Percentiles rank a stretch among this genome's conserved stretches.
These are phyloP conservation scores for Graphilbum ipis-grandicollis DNA, from an alignment of 2,329 filamentous ascomycete species.

Conservation along the genomic window DNA sequence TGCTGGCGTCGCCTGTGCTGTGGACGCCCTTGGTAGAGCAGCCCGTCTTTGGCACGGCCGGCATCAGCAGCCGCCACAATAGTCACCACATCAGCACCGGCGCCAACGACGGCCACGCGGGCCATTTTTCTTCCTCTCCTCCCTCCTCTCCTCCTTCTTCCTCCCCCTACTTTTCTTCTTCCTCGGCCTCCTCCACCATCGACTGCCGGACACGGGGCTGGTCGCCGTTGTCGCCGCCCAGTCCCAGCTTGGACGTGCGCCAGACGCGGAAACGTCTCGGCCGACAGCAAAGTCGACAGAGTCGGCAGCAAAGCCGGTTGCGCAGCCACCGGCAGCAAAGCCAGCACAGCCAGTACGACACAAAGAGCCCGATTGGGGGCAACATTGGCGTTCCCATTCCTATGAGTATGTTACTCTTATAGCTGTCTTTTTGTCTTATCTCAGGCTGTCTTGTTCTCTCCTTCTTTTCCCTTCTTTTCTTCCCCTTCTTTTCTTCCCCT, in stretches of 20 bases:
- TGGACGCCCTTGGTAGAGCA: slow-evolving; percentile 4
- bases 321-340: neutral
- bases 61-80: neutral
- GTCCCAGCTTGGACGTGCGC: neutral
- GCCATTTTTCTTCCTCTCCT: too few relatives aligned
- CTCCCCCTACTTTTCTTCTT: too few relatives aligned
- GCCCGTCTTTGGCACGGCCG: neutral
- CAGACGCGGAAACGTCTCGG: neutral
- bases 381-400: slow-evolving; percentile 18
- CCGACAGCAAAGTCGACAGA: slow-evolving; percentile 1
- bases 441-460: neutral
- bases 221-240: neutral
- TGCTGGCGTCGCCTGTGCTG: slow-evolving; percentile 5
- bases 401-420: slow-evolving; percentile 26
- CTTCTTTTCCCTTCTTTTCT: neutral
- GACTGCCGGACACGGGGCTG: too few relatives aligned
- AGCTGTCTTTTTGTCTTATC: neutral
- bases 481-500: neutral
- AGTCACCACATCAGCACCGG: too few relatives aligned
- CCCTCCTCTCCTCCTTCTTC: too few relatives aligned
- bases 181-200: too few relatives aligned
- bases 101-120: neutral
- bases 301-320: slow-evolving; percentile 4
- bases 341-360: neutral
- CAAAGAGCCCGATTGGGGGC: neutral